phyloP scores from a whole-genome alignment of 2,329 filamentous ascomycete species.

The Trematosphaeria pertusa region DNA sequence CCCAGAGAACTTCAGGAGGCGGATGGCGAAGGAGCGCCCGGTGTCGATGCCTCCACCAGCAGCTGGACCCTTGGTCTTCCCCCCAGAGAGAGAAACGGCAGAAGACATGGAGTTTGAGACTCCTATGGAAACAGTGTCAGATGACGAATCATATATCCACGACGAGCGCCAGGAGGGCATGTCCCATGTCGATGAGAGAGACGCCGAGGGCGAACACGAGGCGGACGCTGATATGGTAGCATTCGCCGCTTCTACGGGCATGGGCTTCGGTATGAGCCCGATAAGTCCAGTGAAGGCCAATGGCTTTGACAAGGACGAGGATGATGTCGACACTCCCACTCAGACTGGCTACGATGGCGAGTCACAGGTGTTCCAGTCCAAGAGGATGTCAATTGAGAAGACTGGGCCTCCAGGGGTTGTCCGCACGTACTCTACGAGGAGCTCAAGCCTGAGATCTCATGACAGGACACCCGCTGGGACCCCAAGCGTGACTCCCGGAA shows the following conservation, averaged over 20 bases:
- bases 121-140: slow-evolving; percentile 27
- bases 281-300: slow-evolving; percentile 22
- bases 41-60: slow-evolving; percentile 39
- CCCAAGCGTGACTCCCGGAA: slow-evolving; percentile 16
- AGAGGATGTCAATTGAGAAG: slow-evolving; percentile 46
- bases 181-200: slow-evolving; percentile 11
- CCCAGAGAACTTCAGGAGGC: slow-evolving; percentile 25
- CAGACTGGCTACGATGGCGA: slow-evolving; percentile 30
- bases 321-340: slow-evolving; percentile 26
- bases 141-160: slow-evolving; percentile 30
- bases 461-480: slow-evolving; percentile 26
- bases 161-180: slow-evolving; percentile 27
- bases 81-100: slow-evolving; percentile 6
- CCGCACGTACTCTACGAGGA: slow-evolving; percentile 43
- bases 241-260: slow-evolving; percentile 40
- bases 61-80: slow-evolving; percentile 27
- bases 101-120: slow-evolving; percentile 30
- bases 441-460: slow-evolving; percentile 32
- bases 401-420: slow-evolving; percentile 41
- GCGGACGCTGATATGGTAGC: slow-evolving; percentile 39
- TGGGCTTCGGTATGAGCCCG: slow-evolving; percentile 35
- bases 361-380: slow-evolving; percentile 41
- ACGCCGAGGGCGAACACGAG: slow-evolving; percentile 16
- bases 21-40: slow-evolving; percentile 31
- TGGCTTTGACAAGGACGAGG: slow-evolving; percentile 19